Percentiles rank a stretch among this genome's conserved stretches.
These are phyloP conservation scores for Moringa oleifera DNA, from an alignment of 345 rosid species.

Conservation along the genomic window DNA sequence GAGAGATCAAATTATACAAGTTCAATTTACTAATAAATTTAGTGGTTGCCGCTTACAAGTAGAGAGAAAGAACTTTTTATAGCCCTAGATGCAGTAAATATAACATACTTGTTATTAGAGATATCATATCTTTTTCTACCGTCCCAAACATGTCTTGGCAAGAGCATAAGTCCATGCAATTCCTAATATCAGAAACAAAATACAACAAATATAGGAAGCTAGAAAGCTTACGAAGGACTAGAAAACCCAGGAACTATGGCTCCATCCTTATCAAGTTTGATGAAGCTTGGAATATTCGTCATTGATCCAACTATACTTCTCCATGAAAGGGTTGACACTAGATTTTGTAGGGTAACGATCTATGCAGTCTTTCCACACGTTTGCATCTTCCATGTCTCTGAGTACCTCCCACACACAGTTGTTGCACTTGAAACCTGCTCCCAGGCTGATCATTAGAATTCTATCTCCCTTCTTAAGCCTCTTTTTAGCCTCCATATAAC, in stretches of 20 bases:
- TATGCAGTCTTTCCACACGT: conserved; percentile 57
- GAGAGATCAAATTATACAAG: too few species aligned
- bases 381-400: conserved; percentile 31
- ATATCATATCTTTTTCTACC: too few species aligned
- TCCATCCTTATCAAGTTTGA: neutral
- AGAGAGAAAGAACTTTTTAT: too few species aligned
- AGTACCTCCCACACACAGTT: conserved; percentile 62
- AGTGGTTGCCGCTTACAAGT: too few species aligned
- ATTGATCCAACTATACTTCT: conserved; percentile 33
- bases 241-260: neutral
- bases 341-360: conserved; percentile 29
- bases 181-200: neutral
- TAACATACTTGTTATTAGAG: too few species aligned
- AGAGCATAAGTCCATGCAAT: neutral
- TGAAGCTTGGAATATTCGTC: conserved; percentile 13
- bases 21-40: too few species aligned
- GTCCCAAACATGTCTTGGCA: neutral
- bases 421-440: conserved; percentile 65
- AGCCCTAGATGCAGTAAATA: too few species aligned
- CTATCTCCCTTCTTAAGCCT: conserved; percentile 41
- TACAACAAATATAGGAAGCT: too few species aligned
- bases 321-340: conserved; percentile 28
- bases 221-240: neutral
- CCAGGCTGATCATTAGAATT: conserved; percentile 53
- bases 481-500: conserved; percentile 64